These are phyloP conservation scores for Pythium oligandrum DNA, from an alignment of 352 stramenopile species.

Conservation along the genomic window DNA sequence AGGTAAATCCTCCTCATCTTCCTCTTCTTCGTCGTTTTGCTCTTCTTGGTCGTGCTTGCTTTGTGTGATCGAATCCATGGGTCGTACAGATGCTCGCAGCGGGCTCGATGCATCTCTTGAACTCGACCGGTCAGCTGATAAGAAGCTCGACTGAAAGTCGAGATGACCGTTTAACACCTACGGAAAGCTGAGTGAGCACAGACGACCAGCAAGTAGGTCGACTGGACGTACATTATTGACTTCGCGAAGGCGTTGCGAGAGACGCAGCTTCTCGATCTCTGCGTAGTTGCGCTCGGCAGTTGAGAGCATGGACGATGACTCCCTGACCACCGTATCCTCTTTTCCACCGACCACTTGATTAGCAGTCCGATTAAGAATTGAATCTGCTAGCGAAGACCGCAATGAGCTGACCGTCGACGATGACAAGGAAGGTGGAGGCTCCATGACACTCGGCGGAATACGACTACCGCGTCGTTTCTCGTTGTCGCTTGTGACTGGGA, in stretches of 20 bases:
- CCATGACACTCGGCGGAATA: conserved; percentile 20
- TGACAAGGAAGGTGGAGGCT: conserved; percentile 36
- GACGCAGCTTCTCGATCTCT: conserved; percentile 55
- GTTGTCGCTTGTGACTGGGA: background rate
- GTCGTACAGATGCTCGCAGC: background rate
- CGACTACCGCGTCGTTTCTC: background rate
- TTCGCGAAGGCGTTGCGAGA: conserved; percentile 64
- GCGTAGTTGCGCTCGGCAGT: conserved; percentile 44
- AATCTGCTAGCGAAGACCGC: conserved; percentile 26
- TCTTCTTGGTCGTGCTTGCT: conserved; percentile 11
- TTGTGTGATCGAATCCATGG: conserved; percentile 1
- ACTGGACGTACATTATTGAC: conserved; percentile 49
- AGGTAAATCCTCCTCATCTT: conserved; percentile 42
- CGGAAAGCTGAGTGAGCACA: background rate
- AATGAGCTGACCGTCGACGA: conserved; percentile 24
- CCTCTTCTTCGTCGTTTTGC: conserved; percentile 30
- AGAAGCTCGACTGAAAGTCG: conserved; percentile 48
- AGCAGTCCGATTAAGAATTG: conserved; percentile 20
- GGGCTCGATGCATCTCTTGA: no score
- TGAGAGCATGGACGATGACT: conserved; percentile 16
- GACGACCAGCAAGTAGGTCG: no score
- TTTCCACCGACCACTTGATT: background rate
- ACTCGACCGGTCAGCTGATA: conserved; percentile 11
- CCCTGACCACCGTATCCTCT: background rate
- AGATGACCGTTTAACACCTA: conserved; percentile 58